Evolutionary conservation across 768 basidiomycete genomes (phyloP).

Genomic region (Auricularia sp.): DNA sequence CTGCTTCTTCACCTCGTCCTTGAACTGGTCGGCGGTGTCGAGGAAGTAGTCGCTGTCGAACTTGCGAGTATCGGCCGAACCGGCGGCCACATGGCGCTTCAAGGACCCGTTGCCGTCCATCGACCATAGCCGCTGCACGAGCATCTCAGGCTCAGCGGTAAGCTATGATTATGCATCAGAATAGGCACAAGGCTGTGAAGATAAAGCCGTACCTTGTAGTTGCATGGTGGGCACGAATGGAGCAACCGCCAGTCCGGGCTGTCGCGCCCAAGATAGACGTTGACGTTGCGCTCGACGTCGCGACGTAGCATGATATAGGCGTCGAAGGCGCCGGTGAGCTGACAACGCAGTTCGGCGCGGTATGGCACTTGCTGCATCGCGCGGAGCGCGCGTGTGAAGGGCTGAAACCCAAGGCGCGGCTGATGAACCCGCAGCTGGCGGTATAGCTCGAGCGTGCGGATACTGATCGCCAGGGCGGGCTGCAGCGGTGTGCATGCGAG

Average conservation of each 20-base stretch:
- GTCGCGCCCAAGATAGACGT: no score
- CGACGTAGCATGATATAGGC: no score
- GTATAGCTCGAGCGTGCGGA: not conserved
- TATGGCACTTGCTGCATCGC: not conserved
- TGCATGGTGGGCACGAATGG: no score
- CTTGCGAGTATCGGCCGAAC: not conserved
- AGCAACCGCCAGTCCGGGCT: no score
- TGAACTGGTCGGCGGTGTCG: not conserved
- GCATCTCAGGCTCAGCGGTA: no score
- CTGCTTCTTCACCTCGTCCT: not conserved
- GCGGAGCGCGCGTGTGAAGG: not conserved
- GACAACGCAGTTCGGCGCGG: not conserved
- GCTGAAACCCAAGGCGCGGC: not conserved
- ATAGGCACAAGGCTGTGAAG: no score
- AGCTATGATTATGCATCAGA: no score
- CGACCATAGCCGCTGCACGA: not conserved
- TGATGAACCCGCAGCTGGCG: not conserved
- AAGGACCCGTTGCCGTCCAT: not conserved
- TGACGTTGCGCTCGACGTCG: no score
- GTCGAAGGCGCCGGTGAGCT: slow-evolving; percentile 9
- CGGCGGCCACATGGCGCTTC: not conserved
- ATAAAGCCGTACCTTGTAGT: no score
- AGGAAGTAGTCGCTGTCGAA: no score
- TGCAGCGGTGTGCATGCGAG: not conserved
- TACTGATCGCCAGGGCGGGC: not conserved